Evolutionary conservation across 179 eudicot genomes (phyloP).

Genomic region (Beta macrorhiza): DNA sequence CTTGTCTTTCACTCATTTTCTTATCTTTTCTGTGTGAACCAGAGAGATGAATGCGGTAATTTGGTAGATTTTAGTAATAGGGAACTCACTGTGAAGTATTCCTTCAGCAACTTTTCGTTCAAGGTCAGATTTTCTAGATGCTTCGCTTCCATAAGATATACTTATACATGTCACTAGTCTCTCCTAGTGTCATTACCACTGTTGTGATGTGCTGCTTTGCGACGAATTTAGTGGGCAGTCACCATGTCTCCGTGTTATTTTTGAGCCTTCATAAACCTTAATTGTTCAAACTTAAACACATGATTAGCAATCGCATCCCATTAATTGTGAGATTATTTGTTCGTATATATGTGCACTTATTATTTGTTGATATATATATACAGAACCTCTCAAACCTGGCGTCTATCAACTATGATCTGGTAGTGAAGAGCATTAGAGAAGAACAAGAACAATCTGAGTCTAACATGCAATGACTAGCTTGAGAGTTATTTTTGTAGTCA

Average conservation of each 20-base stretch:
- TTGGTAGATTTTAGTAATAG: constrained; percentile 72
- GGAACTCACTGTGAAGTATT: constrained; percentile 54
- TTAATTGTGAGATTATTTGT: not conserved
- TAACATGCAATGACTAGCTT: constrained; percentile 36
- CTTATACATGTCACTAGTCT: not conserved
- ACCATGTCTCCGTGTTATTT: not conserved
- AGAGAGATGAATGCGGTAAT: constrained; percentile 90
- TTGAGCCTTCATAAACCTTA: constrained; percentile 3
- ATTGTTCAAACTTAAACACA: not conserved
- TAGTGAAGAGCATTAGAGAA: constrained; percentile 64
- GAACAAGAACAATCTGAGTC: constrained; percentile 47
- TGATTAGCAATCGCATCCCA: not conserved
- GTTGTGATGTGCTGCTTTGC: not conserved
- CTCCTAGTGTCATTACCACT: too few species aligned
- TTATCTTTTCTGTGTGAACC: constrained; percentile 28
- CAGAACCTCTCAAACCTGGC: constrained; percentile 97
- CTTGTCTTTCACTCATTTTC: not conserved
- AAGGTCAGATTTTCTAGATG: constrained; percentile 55
- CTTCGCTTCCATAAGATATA: constrained; percentile 1
- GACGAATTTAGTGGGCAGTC: not conserved
- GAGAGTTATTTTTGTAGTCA: constrained; percentile 15
- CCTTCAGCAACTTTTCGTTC: constrained; percentile 96
- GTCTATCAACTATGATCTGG: constrained; percentile 87
- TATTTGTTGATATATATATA: not conserved
- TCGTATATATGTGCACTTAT: not conserved